These are phyloP conservation scores for Trichoderma guizhouense DNA, from an alignment of 2,329 filamentous ascomycete species.

Conservation along the genomic window DNA sequence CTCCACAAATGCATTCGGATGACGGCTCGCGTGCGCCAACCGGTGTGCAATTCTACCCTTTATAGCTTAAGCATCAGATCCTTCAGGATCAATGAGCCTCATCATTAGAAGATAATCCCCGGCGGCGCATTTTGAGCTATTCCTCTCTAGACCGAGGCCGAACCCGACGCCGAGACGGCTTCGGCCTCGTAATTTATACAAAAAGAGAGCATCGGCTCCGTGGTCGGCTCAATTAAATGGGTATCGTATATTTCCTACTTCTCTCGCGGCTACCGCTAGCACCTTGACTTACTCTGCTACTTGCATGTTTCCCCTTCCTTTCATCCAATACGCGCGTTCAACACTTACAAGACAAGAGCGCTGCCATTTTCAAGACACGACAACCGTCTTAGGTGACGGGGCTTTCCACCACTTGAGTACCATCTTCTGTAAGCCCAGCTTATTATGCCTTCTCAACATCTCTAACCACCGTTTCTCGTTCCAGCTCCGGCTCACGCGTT, in stretches of 20 bases:
- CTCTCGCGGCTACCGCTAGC: neutral
- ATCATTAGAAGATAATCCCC: neutral
- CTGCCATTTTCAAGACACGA: too few species aligned
- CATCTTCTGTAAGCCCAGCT: neutral
- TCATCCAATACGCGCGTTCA: neutral
- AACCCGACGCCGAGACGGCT: neutral
- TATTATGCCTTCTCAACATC: slow-evolving; percentile 10
- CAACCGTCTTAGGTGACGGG: neutral
- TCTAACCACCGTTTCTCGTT: neutral
- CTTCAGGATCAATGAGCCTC: neutral
- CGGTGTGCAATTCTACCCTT: neutral
- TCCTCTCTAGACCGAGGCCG: neutral
- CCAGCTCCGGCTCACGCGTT: neutral
- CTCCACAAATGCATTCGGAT: neutral
- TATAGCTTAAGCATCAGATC: neutral
- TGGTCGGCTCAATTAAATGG: neutral
- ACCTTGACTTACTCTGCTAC: neutral
- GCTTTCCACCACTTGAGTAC: neutral
- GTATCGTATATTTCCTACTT: neutral
- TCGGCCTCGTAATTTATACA: neutral
- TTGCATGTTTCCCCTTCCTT: neutral
- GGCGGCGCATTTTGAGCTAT: neutral
- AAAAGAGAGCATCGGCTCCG: neutral
- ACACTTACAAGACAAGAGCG: neutral
- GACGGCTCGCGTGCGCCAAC: neutral